Conservation (phyloP, 805 yeast genomes). For the Nakazawaea molendinolei region DNA sequence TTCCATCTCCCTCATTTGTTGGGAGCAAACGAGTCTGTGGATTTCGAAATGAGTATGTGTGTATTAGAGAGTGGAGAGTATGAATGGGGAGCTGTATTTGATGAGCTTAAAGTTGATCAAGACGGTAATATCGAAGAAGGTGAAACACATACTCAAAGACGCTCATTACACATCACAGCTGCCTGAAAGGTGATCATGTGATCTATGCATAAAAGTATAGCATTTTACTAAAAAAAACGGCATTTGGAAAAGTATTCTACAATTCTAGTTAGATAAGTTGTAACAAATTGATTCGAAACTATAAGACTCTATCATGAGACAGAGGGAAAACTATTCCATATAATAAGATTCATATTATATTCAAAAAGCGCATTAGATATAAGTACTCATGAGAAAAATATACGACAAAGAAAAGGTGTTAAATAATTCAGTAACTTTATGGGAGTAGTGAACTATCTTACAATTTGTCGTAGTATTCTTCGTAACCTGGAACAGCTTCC, state of each 20-base stretch:
- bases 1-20: constrained; percentile 37
- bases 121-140: constrained; percentile 13
- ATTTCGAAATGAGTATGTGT: constrained; percentile 47
- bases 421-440: not conserved
- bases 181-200: no score
- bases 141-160: constrained; percentile 5
- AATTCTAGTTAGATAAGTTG: no score
- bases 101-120: constrained; percentile 28
- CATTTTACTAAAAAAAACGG: not conserved
- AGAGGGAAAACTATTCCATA: constrained; percentile 4
- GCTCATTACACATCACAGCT: constrained; percentile 6
- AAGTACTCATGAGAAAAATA: constrained; percentile 6
- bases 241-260: no score
- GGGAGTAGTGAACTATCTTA: constrained; percentile 28
- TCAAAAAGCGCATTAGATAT: constrained; percentile 7
- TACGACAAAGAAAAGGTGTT: not conserved
- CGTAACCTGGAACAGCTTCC: constrained; percentile 98
- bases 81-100: constrained; percentile 69
- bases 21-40: constrained; percentile 33
- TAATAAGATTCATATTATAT: constrained; percentile 3
- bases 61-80: constrained; percentile 74
- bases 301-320: constrained; percentile 2
- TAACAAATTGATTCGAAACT: constrained; percentile 5
- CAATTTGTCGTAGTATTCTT: constrained; percentile 95
- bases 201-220: no score